These are phyloP conservation scores for Incumbomyces lentus DNA, from an alignment of 2,329 filamentous ascomycete species.

Conservation along the genomic window DNA sequence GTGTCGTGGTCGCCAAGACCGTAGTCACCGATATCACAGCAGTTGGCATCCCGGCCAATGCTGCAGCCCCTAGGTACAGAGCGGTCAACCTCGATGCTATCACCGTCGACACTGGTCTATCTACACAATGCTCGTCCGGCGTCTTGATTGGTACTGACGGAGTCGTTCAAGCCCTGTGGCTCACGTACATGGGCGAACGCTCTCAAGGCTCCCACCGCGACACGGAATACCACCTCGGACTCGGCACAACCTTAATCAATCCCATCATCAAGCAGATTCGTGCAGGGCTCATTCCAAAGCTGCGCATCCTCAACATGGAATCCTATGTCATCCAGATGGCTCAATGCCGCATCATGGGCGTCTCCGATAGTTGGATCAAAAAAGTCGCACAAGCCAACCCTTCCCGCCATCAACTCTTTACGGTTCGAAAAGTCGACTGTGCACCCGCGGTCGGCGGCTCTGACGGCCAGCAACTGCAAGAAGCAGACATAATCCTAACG, in stretches of 20 bases:
- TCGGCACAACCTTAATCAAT: slow-evolving; percentile 77
- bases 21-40: slow-evolving; percentile 95
- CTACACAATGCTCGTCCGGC: slow-evolving; percentile 84
- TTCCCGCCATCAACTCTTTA: slow-evolving; percentile 91
- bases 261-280: slow-evolving; percentile 84
- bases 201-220: slow-evolving; percentile 70
- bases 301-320: slow-evolving; percentile 88
- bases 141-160: slow-evolving; percentile 84
- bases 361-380: slow-evolving; percentile 89
- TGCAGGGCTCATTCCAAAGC: slow-evolving; percentile 62
- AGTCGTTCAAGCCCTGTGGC: slow-evolving; percentile 88
- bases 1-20: slow-evolving; percentile 87
- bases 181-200: slow-evolving; percentile 91
- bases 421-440: slow-evolving; percentile 82
- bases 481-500: slow-evolving; percentile 86
- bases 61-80: slow-evolving; percentile 80
- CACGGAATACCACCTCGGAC: slow-evolving; percentile 89
- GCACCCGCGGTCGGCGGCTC: slow-evolving; percentile 36
- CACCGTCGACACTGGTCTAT: slow-evolving; percentile 87
- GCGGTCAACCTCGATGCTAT: slow-evolving; percentile 95
- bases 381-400: slow-evolving; percentile 82
- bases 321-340: slow-evolving; percentile 94
- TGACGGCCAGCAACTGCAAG: slow-evolving; percentile 52
- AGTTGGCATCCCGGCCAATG: slow-evolving; percentile 89
- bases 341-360: slow-evolving; percentile 92